Percentiles rank a stretch among this genome's conserved stretches.
phyloP scores from a whole-genome alignment of 495 filamentous ascomycete genomes.

The Cetradonia linearis region DNA sequence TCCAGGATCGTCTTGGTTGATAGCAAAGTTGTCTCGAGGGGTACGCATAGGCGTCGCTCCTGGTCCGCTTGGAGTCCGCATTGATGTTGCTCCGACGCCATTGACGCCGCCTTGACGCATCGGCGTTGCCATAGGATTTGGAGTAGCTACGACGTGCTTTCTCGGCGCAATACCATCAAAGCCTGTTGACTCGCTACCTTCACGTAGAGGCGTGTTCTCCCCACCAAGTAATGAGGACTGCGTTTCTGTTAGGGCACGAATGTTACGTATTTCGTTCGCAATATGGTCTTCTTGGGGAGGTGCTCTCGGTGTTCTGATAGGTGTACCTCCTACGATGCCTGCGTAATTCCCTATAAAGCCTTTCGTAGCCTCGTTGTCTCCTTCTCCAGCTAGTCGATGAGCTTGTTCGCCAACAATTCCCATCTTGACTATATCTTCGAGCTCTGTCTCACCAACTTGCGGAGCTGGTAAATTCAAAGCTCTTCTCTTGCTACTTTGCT shows the following conservation, averaged over 20 bases:
- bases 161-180: slow-evolving; percentile 80
- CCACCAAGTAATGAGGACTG: slow-evolving; percentile 92
- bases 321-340: slow-evolving; percentile 66
- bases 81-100: slow-evolving; percentile 64
- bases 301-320: slow-evolving; percentile 83
- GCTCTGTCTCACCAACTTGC: slow-evolving; percentile 82
- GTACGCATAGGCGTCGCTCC: slow-evolving; percentile 87
- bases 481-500: slow-evolving; percentile 87
- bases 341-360: slow-evolving; percentile 80
- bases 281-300: slow-evolving; percentile 89
- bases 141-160: slow-evolving; percentile 71
- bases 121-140: slow-evolving; percentile 91
- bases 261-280: slow-evolving; percentile 93
- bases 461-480: slow-evolving; percentile 70
- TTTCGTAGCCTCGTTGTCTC: slow-evolving; percentile 76
- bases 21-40: slow-evolving; percentile 76
- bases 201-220: slow-evolving; percentile 81
- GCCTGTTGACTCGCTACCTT: slow-evolving; percentile 71
- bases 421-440: slow-evolving; percentile 99
- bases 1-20: slow-evolving; percentile 57
- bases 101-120: slow-evolving; percentile 54
- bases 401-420: slow-evolving; percentile 88
- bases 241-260: slow-evolving; percentile 82
- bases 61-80: slow-evolving; percentile 43
- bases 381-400: slow-evolving; percentile 59